phyloP scores from a whole-genome alignment of 495 filamentous ascomycete species.

The Xylaria cubensis region DNA sequence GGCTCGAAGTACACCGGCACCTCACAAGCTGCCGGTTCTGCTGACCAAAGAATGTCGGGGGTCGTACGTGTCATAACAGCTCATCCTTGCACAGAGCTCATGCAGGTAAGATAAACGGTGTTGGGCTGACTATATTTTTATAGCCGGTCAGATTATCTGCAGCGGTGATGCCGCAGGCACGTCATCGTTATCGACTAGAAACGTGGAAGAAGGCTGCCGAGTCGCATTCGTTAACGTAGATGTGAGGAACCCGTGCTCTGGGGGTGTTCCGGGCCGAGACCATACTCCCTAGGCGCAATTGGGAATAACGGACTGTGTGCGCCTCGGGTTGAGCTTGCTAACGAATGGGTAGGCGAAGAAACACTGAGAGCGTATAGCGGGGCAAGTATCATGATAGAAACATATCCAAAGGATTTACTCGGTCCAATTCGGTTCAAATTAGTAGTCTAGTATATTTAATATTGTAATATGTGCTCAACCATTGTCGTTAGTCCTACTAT shows the following conservation, averaged over 20 bases:
- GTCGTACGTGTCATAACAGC: slow-evolving; percentile 4
- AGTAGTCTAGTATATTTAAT: not conserved
- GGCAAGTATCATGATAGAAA: not conserved
- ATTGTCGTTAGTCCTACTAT: not conserved
- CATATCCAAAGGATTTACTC: not conserved
- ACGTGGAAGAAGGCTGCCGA: not conserved
- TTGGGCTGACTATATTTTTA: not conserved
- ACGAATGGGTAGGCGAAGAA: not conserved
- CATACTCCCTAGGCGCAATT: too few relatives aligned
- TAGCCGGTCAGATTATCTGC: not conserved
- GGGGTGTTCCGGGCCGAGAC: not conserved
- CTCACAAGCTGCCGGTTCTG: slow-evolving; percentile 3
- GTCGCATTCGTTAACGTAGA: not conserved
- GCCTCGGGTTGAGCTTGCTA: not conserved
- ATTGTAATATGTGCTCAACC: not conserved
- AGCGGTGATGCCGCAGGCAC: slow-evolving; percentile 12
- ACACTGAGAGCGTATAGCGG: not conserved
- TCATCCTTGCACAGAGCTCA: slow-evolving; percentile 7
- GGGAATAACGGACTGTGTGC: not conserved
- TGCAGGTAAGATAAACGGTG: slow-evolving; percentile 18
- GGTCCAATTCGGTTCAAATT: not conserved
- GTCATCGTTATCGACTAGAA: not conserved
- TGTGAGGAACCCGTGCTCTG: not conserved
- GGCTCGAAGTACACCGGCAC: not conserved
- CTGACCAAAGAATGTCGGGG: slow-evolving; percentile 17